Evolutionary conservation across 345 rosid genomes (phyloP).

Genomic region (Hibiscus tridactylites): DNA sequence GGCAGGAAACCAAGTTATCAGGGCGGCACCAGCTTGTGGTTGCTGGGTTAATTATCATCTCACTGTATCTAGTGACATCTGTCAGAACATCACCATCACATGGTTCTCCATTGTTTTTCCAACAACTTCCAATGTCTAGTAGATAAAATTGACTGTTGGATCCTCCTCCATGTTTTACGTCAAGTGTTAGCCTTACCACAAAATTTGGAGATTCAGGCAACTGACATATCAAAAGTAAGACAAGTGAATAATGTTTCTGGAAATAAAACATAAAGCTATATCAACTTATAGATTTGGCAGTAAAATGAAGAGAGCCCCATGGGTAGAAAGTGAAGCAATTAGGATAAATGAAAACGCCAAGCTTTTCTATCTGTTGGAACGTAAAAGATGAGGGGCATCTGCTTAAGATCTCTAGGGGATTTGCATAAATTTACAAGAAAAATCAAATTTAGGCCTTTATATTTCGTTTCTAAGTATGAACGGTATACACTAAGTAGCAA

Average conservation of each 20-base stretch:
- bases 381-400: neutral
- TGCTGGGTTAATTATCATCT: slow-evolving; percentile 40
- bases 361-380: neutral
- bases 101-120: slow-evolving; percentile 49
- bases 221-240: slow-evolving; percentile 18
- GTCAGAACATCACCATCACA: slow-evolving; percentile 48
- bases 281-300: neutral
- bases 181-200: slow-evolving; percentile 40
- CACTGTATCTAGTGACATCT: slow-evolving; percentile 51
- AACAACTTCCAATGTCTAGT: slow-evolving; percentile 54
- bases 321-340: neutral
- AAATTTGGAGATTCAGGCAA: slow-evolving; percentile 49
- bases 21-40: slow-evolving; percentile 38
- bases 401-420: neutral
- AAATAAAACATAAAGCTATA: neutral
- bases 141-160: slow-evolving; percentile 43
- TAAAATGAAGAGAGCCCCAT: neutral
- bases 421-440: neutral
- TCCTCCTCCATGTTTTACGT: slow-evolving; percentile 49
- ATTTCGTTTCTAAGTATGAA: neutral
- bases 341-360: neutral
- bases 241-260: neutral
- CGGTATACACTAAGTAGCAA: neutral
- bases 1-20: slow-evolving; percentile 35
- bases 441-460: neutral